Evolutionary conservation across 2,329 filamentous ascomycete genomes (phyloP).

Genomic region (Paecilomyces niveus): DNA sequence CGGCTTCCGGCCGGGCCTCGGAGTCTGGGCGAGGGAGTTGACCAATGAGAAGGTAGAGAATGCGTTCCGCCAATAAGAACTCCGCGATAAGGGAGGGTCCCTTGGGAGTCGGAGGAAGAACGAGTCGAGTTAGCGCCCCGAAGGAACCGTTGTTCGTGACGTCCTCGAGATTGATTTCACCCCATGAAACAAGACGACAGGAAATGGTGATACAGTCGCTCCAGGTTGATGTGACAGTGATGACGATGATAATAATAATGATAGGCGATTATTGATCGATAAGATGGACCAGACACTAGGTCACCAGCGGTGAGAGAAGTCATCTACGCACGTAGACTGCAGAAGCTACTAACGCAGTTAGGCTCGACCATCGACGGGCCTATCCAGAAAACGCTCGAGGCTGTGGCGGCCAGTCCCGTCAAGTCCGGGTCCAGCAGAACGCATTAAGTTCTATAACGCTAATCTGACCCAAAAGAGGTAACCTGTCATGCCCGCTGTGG

Average conservation of each 20-base stretch:
- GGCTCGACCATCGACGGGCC: too few species aligned
- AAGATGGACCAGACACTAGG: too few species aligned
- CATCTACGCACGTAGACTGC: too few species aligned
- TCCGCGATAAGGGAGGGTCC: not conserved
- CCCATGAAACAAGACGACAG: too few species aligned
- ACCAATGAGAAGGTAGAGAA: not conserved
- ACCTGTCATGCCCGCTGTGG: not conserved
- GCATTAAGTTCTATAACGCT: too few species aligned
- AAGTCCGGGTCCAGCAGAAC: not conserved
- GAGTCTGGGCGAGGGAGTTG: too few species aligned
- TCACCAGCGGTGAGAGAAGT: too few species aligned
- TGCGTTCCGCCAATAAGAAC: not conserved
- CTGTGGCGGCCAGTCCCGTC: not conserved
- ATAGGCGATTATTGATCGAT: too few species aligned
- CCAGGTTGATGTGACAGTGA: too few species aligned
- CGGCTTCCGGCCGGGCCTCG: not conserved
- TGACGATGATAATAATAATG: too few species aligned
- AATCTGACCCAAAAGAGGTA: not conserved
- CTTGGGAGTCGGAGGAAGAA: not conserved
- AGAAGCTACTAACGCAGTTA: too few species aligned
- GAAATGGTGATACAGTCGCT: too few species aligned
- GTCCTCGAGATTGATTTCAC: not conserved
- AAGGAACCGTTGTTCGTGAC: not conserved
- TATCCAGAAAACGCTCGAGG: not conserved
- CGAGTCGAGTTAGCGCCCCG: not conserved